Conservation (phyloP, 805 yeast genomes). For the Candida multigemmis region DNA sequence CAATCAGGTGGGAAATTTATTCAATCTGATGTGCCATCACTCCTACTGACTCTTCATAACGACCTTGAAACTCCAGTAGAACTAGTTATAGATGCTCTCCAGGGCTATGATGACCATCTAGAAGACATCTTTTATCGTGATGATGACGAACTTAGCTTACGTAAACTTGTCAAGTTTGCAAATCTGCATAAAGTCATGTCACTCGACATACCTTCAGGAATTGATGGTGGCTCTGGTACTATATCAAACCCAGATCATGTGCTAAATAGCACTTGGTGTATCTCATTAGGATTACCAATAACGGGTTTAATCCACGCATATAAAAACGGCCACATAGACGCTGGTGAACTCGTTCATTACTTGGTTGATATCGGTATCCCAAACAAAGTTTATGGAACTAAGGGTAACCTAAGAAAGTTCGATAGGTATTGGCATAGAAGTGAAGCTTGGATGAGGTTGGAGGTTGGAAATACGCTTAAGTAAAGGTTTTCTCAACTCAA, state of each 20-base stretch:
- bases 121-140: conserved; percentile 49
- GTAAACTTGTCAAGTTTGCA: no score
- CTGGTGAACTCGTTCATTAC: conserved; percentile 47
- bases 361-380: conserved; percentile 70
- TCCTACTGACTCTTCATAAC: conserved; percentile 28
- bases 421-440: conserved; percentile 37
- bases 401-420: conserved; percentile 33
- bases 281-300: conserved; percentile 68
- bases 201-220: conserved; percentile 74
- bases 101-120: conserved; percentile 68
- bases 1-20: conserved; percentile 60
- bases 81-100: conserved; percentile 73
- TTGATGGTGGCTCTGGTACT: conserved; percentile 74
- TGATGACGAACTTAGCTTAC: no score
- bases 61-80: conserved; percentile 69
- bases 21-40: conserved; percentile 19
- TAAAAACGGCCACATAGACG: conserved; percentile 40
- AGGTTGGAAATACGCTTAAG: conserved; percentile 3
- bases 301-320: conserved; percentile 55
- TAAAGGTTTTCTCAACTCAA: no score
- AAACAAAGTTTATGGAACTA: conserved; percentile 35
- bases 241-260: conserved; percentile 13
- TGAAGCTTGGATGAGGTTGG: conserved; percentile 16
- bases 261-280: conserved; percentile 46
- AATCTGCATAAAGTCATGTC: conserved; percentile 45